Percentiles rank a stretch among this genome's conserved stretches.
These are phyloP conservation scores for Phyllosticta capitalensis DNA, from an alignment of 2,329 filamentous ascomycete species.

Conservation along the genomic window DNA sequence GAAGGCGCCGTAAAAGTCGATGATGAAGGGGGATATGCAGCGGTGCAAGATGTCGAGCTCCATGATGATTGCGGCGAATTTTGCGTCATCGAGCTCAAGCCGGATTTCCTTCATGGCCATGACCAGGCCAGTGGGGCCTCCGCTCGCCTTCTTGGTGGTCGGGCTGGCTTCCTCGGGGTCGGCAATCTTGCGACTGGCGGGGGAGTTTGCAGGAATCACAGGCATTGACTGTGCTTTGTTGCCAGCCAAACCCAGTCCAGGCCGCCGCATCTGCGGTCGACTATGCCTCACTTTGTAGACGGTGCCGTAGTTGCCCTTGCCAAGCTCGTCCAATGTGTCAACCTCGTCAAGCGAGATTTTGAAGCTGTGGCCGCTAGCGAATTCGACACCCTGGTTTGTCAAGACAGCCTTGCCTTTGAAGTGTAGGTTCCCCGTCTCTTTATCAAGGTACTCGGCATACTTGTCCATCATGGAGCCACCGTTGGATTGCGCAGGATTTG, in stretches of 20 bases:
- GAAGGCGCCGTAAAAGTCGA: conserved; percentile 97
- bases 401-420: conserved; percentile 91
- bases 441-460: conserved; percentile 76
- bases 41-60: conserved; percentile 93
- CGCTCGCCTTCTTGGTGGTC: conserved; percentile 25
- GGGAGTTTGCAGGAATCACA: conserved; percentile 25
- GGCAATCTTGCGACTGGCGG: conserved; percentile 20
- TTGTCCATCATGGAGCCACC: conserved; percentile 47
- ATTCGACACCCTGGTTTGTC: conserved; percentile 82
- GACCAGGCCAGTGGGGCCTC: conserved; percentile 59
- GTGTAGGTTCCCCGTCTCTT: conserved; percentile 79
- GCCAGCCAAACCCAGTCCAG: conserved; percentile 50
- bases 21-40: conserved; percentile 90
- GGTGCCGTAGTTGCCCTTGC: conserved; percentile 96
- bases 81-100: conserved; percentile 88
- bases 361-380: conserved; percentile 80
- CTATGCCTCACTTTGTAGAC: conserved; percentile 94
- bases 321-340: conserved; percentile 82
- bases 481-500: conserved; percentile 21
- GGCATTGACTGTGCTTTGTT: conserved; percentile 39
- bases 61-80: conserved; percentile 95
- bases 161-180: conserved; percentile 26
- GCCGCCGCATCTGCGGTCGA: conserved; percentile 53
- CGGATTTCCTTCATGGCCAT: conserved; percentile 99
- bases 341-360: conserved; percentile 94